Base-by-base conservation (phyloP, 768 basidiomycete species). In the Hygrophorus pudorinus region DNA sequence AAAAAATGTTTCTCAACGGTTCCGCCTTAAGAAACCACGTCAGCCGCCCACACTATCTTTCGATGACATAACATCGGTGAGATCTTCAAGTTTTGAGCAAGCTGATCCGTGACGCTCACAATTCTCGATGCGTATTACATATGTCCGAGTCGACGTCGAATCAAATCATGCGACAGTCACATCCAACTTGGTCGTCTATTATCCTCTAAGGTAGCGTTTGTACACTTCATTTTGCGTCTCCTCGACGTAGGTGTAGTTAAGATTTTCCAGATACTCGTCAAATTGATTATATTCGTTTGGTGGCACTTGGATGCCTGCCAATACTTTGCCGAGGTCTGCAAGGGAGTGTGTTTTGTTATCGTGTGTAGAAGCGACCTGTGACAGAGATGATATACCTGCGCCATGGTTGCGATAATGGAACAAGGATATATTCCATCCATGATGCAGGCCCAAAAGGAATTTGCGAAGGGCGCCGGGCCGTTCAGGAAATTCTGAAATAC, bases 331-430 rank as follows among this genome's bases (percentile, higher is more conserved):
- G 20, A 97, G 67, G 58, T 98, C 94, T 94, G 51, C 6, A 30
- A 42, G 17, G 48, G 27, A 36, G 40, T 48, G 35, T 47, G 29
- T 45, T 30, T 27, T 27, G 13, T 35, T 41, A 29, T 24, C 27
- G n/a, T 18, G 32, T 30, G 42, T n/a, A 33, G 8, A 17, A 11
- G 21, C 7, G 36, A 18, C 21, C 11, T 8, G 14, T 3, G 29
- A 41, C 29, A 29, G 34, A 24, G 24, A 42, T 43, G 37, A 70
- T 82, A 47, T 52, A 89, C 93, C 93, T 57, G 85, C 90, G 24
- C 96, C 96, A 48, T 98, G 94, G 59, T 98, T 97, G 44, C 96
- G 76, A 63, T 99, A 99, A 60, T 99, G 96, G 68, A 98, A 99
- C 51, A 99, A 60, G 1, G 91, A 85, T 39, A 99, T 89, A 61